Conservation (phyloP, 805 yeast species). For the Millerago galiae region DNA sequence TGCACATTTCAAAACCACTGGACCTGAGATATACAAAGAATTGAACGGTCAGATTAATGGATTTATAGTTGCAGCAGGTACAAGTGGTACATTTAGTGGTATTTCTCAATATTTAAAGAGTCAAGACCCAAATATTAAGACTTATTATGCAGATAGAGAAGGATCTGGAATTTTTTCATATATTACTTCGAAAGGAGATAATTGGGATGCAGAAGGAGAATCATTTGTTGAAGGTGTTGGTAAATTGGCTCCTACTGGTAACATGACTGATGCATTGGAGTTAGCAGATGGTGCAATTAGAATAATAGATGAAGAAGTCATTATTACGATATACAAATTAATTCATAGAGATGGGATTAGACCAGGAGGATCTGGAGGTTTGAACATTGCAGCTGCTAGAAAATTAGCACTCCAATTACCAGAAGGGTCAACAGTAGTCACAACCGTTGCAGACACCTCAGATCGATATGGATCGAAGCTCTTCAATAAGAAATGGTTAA, state of each 20-base stretch:
- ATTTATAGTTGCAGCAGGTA: slow-evolving; percentile 73
- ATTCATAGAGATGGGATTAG: slow-evolving; percentile 15
- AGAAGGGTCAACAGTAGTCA: slow-evolving; percentile 21
- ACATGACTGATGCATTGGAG: slow-evolving; percentile 14
- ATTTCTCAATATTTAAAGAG: slow-evolving; percentile 58
- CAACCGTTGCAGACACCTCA: slow-evolving; percentile 19
- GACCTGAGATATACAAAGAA: slow-evolving; percentile 72
- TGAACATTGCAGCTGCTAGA: slow-evolving; percentile 19
- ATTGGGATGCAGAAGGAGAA: slow-evolving; percentile 19
- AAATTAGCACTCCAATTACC: slow-evolving; percentile 18
- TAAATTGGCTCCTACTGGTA: slow-evolving; percentile 18
- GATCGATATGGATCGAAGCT: slow-evolving; percentile 20
- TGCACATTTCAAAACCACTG: slow-evolving; percentile 62
- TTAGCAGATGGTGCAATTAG: slow-evolving; percentile 15
- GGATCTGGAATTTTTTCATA: slow-evolving; percentile 57
- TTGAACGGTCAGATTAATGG: slow-evolving; percentile 45
- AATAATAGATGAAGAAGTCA: slow-evolving; percentile 14
- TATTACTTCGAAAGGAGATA: slow-evolving; percentile 14
- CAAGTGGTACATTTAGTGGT: slow-evolving; percentile 81
- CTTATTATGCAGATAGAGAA: slow-evolving; percentile 72
- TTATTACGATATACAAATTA: slow-evolving; percentile 13
- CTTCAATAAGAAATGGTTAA: slow-evolving; percentile 16
- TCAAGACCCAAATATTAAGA: slow-evolving; percentile 30
- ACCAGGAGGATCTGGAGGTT: slow-evolving; percentile 20
- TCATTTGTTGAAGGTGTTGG: slow-evolving; percentile 24